Percentiles rank a stretch among this genome's conserved stretches.
phyloP scores from a whole-genome alignment of 148 eudicot genomes.

The Gaultheria prostrata region DNA sequence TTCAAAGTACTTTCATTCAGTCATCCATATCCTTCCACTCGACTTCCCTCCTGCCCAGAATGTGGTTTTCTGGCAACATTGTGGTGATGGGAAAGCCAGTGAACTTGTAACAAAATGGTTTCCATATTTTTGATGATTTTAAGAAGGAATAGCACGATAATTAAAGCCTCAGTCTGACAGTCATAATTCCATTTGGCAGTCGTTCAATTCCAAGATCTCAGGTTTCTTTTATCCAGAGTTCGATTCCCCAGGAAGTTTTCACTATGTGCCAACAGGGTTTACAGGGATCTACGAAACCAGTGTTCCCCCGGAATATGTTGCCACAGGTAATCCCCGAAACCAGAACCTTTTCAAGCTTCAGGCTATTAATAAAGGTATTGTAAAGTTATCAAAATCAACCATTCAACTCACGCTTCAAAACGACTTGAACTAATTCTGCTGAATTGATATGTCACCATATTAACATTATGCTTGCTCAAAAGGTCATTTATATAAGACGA shows the following conservation, averaged over 20 bases:
- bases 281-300: slow-evolving; percentile 36
- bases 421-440: neutral
- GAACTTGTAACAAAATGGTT: too few species aligned
- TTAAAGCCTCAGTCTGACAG: too few species aligned
- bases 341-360: neutral
- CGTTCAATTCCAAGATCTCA: too few species aligned
- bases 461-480: slow-evolving; percentile 19
- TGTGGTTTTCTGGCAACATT: neutral
- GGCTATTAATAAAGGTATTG: neutral
- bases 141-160: too few species aligned
- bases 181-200: too few species aligned
- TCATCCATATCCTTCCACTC: too few species aligned
- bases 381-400: neutral
- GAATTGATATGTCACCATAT: neutral
- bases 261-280: too few species aligned
- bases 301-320: slow-evolving; percentile 85
- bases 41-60: neutral
- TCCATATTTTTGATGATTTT: too few species aligned
- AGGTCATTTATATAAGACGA: slow-evolving; percentile 73
- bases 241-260: too few species aligned
- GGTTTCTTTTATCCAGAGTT: too few species aligned
- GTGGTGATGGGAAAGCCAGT: neutral
- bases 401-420: too few species aligned
- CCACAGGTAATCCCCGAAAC: slow-evolving; percentile 68
- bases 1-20: too few species aligned